These are phyloP conservation scores for Lactarius trivialis DNA, from an alignment of 768 basidiomycete genomes.

Conservation along the genomic window DNA sequence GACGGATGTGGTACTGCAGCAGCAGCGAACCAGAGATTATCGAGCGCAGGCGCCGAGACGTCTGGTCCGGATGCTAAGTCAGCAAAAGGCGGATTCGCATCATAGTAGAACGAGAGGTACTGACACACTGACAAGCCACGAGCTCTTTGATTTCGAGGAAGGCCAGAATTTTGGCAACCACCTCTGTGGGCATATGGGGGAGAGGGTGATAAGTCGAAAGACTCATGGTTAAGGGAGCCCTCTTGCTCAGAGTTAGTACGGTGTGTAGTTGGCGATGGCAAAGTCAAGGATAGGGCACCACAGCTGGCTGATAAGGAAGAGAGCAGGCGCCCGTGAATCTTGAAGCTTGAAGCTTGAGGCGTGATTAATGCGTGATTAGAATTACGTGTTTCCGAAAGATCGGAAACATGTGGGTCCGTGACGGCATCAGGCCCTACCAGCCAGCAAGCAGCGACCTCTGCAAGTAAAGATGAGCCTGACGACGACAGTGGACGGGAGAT, in stretches of 20 bases:
- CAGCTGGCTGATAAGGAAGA: not conserved
- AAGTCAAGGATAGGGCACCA: not conserved
- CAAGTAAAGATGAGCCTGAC: not conserved
- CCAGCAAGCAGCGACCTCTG: not conserved
- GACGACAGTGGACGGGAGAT: not conserved
- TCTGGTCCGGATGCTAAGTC: not conserved
- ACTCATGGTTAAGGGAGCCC: not conserved
- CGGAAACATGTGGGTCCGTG: not conserved
- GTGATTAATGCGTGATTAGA: not conserved
- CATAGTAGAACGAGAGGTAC: not conserved
- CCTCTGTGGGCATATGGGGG: not conserved
- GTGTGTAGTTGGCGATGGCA: not conserved
- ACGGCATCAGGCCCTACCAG: not conserved
- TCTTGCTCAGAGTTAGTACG: not conserved
- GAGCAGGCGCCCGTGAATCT: not conserved
- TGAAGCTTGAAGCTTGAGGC: too few relatives aligned
- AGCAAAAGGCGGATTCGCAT: not conserved
- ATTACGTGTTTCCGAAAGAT: not conserved
- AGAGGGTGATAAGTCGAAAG: not conserved
- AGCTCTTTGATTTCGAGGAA: not conserved
- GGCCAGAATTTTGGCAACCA: not conserved
- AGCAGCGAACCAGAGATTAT: not conserved
- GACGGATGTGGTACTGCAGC: slow-evolving; percentile 1
- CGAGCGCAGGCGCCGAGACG: not conserved
- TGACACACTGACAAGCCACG: not conserved